A percentile compares a stretch with the other conserved stretches of the same genome.
These are phyloP conservation scores for Coemansia sp. DNA, from an alignment of 192 early-diverging fungal species.

Conservation along the genomic window DNA sequence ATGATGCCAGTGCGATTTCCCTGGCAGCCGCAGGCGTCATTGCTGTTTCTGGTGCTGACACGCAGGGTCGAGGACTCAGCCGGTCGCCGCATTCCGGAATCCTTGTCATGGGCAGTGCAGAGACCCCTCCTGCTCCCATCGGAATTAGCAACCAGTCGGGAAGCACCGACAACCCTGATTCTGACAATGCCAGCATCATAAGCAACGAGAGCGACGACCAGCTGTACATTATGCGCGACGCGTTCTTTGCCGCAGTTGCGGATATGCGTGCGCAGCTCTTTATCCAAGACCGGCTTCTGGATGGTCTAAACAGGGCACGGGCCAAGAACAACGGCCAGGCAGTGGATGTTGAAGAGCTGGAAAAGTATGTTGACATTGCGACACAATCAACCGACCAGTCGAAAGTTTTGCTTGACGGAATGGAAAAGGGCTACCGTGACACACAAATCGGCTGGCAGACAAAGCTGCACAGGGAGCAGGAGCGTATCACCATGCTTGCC, in stretches of 20 bases:
- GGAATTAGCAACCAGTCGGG: constrained; percentile 14
- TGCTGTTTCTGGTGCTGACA: neutral
- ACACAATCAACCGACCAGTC: constrained; percentile 36
- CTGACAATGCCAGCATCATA: constrained; percentile 29
- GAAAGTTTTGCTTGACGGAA: constrained; percentile 14
- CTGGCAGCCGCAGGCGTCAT: constrained; percentile 1
- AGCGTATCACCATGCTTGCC: constrained; percentile 55
- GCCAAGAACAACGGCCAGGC: constrained; percentile 16
- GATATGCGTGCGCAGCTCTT: constrained; percentile 63
- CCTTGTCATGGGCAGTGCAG: neutral
- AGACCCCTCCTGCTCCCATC: neutral
- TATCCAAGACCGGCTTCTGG: constrained; percentile 62
- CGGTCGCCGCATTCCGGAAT: neutral
- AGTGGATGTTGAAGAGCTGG: constrained; percentile 19
- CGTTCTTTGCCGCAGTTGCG: constrained; percentile 54
- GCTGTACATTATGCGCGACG: constrained; percentile 50
- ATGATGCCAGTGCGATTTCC: neutral
- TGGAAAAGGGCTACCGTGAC: constrained; percentile 40
- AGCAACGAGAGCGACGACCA: constrained; percentile 53
- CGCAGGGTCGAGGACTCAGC: neutral
- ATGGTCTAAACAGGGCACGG: constrained; percentile 45
- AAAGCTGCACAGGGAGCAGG: constrained; percentile 44
- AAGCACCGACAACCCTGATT: constrained; percentile 5
- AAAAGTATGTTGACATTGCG: constrained; percentile 35
- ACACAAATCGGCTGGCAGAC: constrained; percentile 34